A percentile compares a stretch with the other conserved stretches of the same genome.
phyloP scores from a whole-genome alignment of 371 early-diverging fungal genomes.

The Catenaria anguillulae region DNA sequence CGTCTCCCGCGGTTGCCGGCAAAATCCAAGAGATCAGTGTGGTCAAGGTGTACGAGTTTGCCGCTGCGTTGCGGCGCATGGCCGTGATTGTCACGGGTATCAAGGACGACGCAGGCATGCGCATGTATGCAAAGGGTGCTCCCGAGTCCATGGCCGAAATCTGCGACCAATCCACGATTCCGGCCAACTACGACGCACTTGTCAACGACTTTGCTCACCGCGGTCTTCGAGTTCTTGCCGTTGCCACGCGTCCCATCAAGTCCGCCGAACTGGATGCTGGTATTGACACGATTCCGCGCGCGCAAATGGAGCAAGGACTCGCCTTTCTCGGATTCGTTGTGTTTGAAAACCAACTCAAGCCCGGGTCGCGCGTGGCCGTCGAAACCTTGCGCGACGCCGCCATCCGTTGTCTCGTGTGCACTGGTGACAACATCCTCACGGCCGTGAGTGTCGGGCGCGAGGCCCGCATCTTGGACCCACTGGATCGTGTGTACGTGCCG shows the following conservation, averaged over 20 bases:
- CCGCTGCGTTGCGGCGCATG: slow-evolving; percentile 81
- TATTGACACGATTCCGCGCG: slow-evolving; percentile 55
- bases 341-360: slow-evolving; percentile 98
- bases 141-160: slow-evolving; percentile 85
- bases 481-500: no score
- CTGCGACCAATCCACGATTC: slow-evolving; percentile 59
- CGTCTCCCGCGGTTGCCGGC: no score
- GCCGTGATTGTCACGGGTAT: slow-evolving; percentile 75
- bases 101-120: no score
- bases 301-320: slow-evolving; percentile 71
- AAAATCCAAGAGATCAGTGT: no score
- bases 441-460: no score
- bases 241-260: slow-evolving; percentile 76
- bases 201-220: slow-evolving; percentile 76
- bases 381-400: slow-evolving; percentile 64
- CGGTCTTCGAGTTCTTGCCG: slow-evolving; percentile 92
- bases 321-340: slow-evolving; percentile 90
- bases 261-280: no score
- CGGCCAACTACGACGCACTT: slow-evolving; percentile 60
- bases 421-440: no score
- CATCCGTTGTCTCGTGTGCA: no score
- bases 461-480: no score
- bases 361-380: slow-evolving; percentile 65
- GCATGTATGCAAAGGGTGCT: slow-evolving; percentile 91
- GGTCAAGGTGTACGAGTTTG: slow-evolving; percentile 91